Conservation (phyloP, 768 basidiomycete species). For the Paxillus rubicundulus region DNA sequence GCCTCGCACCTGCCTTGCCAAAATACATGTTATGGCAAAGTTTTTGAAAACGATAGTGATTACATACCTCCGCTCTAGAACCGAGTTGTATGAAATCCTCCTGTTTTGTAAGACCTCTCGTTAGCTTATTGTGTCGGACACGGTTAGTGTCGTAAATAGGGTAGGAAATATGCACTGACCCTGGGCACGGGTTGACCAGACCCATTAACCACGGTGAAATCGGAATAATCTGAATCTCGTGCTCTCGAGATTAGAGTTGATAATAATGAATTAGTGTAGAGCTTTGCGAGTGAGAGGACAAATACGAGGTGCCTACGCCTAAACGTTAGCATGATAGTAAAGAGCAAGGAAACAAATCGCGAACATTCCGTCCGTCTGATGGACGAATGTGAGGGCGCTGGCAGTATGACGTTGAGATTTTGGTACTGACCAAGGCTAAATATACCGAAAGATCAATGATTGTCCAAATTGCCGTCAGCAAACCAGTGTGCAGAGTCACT, state of each 20-base stretch:
- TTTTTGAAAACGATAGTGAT: not conserved
- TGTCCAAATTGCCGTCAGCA: slow-evolving; percentile 38
- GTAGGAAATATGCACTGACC: slow-evolving; percentile 13
- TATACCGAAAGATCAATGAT: slow-evolving; percentile 31
- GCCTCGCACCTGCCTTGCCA: slow-evolving; percentile 7
- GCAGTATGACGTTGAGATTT: not conserved
- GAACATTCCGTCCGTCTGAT: slow-evolving; percentile 23
- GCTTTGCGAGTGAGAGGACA: slow-evolving; percentile 32
- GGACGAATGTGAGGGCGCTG: slow-evolving; percentile 3
- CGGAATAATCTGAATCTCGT: slow-evolving; percentile 14
- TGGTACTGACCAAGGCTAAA: slow-evolving; percentile 18
- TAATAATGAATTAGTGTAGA: slow-evolving; percentile 36
- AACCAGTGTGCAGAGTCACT: slow-evolving; percentile 42
- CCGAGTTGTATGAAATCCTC: slow-evolving; percentile 9
- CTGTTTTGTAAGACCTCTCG: slow-evolving; percentile 5
- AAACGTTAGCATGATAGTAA: not conserved
- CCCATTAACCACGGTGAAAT: slow-evolving; percentile 24
- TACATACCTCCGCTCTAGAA: slow-evolving; percentile 13
- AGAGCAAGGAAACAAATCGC: not conserved
- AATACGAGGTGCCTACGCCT: slow-evolving; percentile 27
- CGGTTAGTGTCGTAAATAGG: not conserved
- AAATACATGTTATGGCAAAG: not conserved
- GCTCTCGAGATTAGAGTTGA: slow-evolving; percentile 33
- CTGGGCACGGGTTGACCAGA: slow-evolving; percentile 17
- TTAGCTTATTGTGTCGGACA: slow-evolving; percentile 6